These are phyloP conservation scores for Myxozyma lipomycoides DNA, from an alignment of 805 yeast species.

Conservation along the genomic window DNA sequence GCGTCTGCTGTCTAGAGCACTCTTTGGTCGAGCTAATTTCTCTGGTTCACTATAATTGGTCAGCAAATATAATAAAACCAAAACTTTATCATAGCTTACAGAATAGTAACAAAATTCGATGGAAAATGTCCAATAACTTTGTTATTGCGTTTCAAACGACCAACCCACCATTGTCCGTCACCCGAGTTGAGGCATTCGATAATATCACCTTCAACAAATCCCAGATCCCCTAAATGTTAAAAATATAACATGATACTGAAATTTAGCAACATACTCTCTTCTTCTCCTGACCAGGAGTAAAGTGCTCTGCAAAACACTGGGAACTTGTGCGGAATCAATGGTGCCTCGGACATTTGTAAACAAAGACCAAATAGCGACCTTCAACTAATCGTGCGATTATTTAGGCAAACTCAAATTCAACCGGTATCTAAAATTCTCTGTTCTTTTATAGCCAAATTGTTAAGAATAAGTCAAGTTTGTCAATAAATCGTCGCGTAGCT, in stretches of 20 bases:
- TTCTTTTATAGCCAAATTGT: too few species aligned
- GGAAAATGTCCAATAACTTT: constrained; percentile 85
- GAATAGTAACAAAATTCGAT: constrained; percentile 69
- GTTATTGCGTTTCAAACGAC: constrained; percentile 64
- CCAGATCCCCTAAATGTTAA: constrained; percentile 55
- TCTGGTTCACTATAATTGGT: not conserved
- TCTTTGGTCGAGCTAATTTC: not conserved
- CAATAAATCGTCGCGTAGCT: too few species aligned
- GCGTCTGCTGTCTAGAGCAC: not conserved
- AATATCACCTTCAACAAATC: constrained; percentile 89
- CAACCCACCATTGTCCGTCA: constrained; percentile 93
- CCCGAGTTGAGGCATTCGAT: constrained; percentile 77
- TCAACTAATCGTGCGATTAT: too few species aligned
- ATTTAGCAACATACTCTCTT: constrained; percentile 48
- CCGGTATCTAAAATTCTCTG: too few species aligned
- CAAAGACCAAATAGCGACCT: too few species aligned
- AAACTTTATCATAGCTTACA: constrained; percentile 30
- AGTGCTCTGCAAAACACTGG: constrained; percentile 78
- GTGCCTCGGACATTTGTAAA: not conserved
- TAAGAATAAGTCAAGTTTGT: too few species aligned
- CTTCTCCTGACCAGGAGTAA: constrained; percentile 92
- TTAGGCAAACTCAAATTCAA: too few species aligned
- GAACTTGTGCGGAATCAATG: constrained; percentile 27
- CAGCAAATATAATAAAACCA: not conserved
- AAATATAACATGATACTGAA: not conserved